A percentile compares a stretch with the other conserved stretches of the same genome.
phyloP scores from a whole-genome alignment of 129 eudicot genomes.

The Chrysanthemum makinoi region DNA sequence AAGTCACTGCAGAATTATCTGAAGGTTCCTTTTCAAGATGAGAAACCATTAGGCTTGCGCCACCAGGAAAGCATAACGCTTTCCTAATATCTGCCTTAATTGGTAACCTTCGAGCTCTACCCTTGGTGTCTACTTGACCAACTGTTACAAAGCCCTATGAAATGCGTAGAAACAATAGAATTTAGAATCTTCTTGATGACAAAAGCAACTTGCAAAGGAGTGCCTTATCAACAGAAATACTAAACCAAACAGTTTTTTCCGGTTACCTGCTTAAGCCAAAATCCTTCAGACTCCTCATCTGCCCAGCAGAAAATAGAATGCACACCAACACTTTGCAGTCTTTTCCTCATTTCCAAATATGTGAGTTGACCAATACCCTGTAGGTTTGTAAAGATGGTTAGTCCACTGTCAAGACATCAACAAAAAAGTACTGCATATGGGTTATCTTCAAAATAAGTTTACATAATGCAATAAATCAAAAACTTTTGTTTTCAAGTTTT shows the following conservation, averaged over 20 bases:
- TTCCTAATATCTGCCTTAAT: constrained; percentile 76
- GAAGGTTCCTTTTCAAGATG: constrained; percentile 46
- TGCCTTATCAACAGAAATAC: background rate
- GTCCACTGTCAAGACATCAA: background rate
- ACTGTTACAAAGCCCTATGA: constrained; percentile 74
- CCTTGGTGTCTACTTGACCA: constrained; percentile 80
- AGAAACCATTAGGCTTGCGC: constrained; percentile 78
- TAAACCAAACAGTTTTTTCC: background rate
- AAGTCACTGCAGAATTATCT: constrained; percentile 23
- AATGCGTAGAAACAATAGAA: background rate
- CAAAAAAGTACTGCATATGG: background rate
- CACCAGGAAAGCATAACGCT: constrained; percentile 94
- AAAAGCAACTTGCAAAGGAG: constrained; percentile 8
- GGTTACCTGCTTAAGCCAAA: constrained; percentile 86
- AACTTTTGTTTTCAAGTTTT: background rate
- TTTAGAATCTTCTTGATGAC: background rate
- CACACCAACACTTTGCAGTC: constrained; percentile 76
- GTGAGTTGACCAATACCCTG: constrained; percentile 74
- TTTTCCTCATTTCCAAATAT: constrained; percentile 67
- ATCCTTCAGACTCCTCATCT: constrained; percentile 81
- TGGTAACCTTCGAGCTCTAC: constrained; percentile 70
- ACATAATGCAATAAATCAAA: background rate
- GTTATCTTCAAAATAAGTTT: background rate
- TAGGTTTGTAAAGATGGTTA: background rate
- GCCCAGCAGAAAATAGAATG: constrained; percentile 85